Conservation (phyloP, 1,139 yeast species). For the Wickerhamomyces sp. region DNA sequence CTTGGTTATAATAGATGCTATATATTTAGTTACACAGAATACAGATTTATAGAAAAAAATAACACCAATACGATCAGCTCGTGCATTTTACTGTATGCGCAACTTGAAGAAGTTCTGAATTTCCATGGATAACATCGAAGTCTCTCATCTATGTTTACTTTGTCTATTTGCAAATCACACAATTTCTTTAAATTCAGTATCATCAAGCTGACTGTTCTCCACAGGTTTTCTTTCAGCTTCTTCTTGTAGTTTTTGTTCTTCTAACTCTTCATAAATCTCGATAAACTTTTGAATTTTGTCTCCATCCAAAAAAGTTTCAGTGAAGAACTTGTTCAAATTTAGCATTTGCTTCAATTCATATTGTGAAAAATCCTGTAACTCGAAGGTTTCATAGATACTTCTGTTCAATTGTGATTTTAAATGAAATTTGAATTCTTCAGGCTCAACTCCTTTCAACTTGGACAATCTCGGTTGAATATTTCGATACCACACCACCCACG, state of each 20-base stretch:
- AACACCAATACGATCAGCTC: too few relatives aligned
- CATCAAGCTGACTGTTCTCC: too few relatives aligned
- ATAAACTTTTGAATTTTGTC: neutral
- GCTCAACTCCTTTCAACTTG: slow-evolving; percentile 2
- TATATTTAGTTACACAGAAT: too few relatives aligned
- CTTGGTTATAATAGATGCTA: too few relatives aligned
- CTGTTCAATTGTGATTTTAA: neutral
- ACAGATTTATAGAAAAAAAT: too few relatives aligned
- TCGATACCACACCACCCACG: slow-evolving; percentile 1
- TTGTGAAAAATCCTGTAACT: neutral
- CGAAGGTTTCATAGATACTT: neutral
- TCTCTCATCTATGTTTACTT: too few relatives aligned
- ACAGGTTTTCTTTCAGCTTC: too few relatives aligned
- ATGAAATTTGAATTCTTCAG: slow-evolving; percentile 1
- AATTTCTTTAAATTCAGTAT: neutral
- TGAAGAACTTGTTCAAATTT: neutral
- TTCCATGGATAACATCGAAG: too few relatives aligned
- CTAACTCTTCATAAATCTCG: neutral
- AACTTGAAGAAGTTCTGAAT: too few relatives aligned
- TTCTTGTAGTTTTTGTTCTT: too few relatives aligned
- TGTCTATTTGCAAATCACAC: too few relatives aligned
- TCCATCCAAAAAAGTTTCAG: neutral
- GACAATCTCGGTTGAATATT: slow-evolving; percentile 1
- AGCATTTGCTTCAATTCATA: neutral
- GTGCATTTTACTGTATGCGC: too few relatives aligned